Conservation (phyloP, 768 basidiomycete genomes). For the Rhodotorula diobovata region DNA sequence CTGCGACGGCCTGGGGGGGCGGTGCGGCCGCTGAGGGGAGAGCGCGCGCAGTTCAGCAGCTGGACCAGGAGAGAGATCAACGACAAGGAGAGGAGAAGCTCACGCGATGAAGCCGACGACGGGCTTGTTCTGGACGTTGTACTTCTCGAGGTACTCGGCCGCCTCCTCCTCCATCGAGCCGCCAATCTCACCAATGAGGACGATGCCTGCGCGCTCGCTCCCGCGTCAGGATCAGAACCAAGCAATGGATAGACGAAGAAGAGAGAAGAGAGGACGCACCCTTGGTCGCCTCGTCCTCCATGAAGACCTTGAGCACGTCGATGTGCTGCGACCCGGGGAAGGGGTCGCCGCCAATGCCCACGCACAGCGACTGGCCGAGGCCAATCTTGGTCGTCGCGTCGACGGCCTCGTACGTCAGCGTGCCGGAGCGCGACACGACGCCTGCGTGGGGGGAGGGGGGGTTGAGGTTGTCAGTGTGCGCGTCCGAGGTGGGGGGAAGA, state of each 20-base stretch:
- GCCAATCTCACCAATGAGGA: slow-evolving; percentile 97
- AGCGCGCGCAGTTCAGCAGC: background rate
- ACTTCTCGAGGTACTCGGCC: slow-evolving; percentile 85
- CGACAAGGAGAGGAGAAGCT: background rate
- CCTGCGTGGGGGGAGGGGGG: too few relatives aligned
- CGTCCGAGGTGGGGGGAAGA: too few relatives aligned
- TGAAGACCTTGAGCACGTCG: slow-evolving; percentile 92
- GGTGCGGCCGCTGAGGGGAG: slow-evolving; percentile 61
- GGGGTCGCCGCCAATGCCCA: slow-evolving; percentile 96
- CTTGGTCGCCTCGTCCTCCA: slow-evolving; percentile 88
- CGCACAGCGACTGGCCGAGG: slow-evolving; percentile 90
- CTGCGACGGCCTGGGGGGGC: slow-evolving; percentile 93
- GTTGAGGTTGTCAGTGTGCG: background rate
- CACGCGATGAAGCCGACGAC: slow-evolving; percentile 92
- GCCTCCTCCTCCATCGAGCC: slow-evolving; percentile 98
- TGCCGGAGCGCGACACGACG: slow-evolving; percentile 91
- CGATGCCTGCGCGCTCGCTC: slow-evolving; percentile 61
- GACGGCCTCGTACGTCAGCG: slow-evolving; percentile 96
- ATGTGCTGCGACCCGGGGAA: slow-evolving; percentile 94
- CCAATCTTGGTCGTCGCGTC: slow-evolving; percentile 82
- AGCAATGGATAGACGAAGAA: background rate
- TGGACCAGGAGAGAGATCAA: background rate
- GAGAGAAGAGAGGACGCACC: slow-evolving; percentile 53
- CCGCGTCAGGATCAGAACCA: too few relatives aligned
- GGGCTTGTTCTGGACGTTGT: slow-evolving; percentile 93